Percentiles rank a stretch among this genome's conserved stretches.
Conservation (phyloP, 2,329 filamentous ascomycete genomes). For the Botryotinia narcissicola region DNA sequence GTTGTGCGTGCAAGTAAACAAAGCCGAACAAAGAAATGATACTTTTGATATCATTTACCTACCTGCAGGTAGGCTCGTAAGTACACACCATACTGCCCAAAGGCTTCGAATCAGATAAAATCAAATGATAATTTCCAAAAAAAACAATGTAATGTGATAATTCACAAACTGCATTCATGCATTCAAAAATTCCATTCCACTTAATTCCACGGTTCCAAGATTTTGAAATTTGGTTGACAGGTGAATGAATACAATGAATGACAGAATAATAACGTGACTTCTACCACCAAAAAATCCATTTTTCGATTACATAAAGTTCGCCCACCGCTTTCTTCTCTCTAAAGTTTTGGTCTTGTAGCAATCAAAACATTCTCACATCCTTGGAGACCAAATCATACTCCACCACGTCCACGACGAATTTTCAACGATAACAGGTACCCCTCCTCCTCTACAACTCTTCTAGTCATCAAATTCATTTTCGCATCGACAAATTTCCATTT, state of each 20-base stretch:
- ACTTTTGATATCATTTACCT: not conserved
- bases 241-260: not conserved
- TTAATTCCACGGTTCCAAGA: not conserved
- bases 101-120: not conserved
- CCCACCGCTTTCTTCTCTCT: conserved; percentile 20
- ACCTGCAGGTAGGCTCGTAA: not conserved
- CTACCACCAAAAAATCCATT: not conserved
- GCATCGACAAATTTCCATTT: conserved; percentile 3
- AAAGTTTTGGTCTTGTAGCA: conserved; percentile 25
- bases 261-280: conserved; percentile 12
- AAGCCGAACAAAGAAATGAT: not conserved
- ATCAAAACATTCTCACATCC: conserved; percentile 37
- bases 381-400: conserved; percentile 35
- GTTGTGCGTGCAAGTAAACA: not conserved
- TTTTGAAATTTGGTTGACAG: not conserved
- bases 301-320: conserved; percentile 26
- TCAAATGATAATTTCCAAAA: not conserved
- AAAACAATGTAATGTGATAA: not conserved
- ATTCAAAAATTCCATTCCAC: not conserved
- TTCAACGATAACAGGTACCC: conserved; percentile 33
- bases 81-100: not conserved
- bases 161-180: not conserved
- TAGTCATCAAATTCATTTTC: not conserved
- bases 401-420: conserved; percentile 37
- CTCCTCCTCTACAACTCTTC: conserved; percentile 17